Conservation (phyloP, 2,329 filamentous ascomycete genomes). For the Fusarium dlaminii region DNA sequence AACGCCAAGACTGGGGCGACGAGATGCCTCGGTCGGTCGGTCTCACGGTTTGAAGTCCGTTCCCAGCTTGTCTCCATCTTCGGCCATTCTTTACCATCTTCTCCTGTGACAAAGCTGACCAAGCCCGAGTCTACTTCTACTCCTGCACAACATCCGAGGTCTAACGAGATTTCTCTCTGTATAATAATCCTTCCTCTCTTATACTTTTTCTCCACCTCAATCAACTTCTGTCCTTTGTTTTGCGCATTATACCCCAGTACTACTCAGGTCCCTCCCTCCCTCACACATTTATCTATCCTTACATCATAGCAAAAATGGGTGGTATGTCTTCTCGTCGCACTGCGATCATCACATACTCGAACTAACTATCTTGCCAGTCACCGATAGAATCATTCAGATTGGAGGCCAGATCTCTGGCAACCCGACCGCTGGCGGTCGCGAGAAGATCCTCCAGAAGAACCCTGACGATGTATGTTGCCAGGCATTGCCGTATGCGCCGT, state of each 20-base stretch:
- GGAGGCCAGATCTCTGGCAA: slow-evolving; percentile 71
- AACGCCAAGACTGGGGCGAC: slow-evolving; percentile 36
- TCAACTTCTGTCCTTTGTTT: slow-evolving; percentile 2
- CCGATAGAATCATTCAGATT: slow-evolving; percentile 68
- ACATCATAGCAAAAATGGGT: slow-evolving; percentile 47
- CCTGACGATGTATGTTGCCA: slow-evolving; percentile 68
- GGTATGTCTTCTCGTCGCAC: slow-evolving; percentile 43
- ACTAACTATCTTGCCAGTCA: slow-evolving; percentile 52
- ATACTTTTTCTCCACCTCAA: slow-evolving; percentile 3
- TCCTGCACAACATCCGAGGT: slow-evolving; percentile 43
- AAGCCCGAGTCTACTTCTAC: slow-evolving; percentile 33
- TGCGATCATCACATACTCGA: background rate
- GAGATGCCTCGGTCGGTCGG: slow-evolving; percentile 46
- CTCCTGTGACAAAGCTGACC: slow-evolving; percentile 26
- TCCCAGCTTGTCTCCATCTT: slow-evolving; percentile 1
- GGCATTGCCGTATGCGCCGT: background rate
- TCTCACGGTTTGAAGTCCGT: slow-evolving; percentile 40
- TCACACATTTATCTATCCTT: background rate
- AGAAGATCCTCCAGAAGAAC: slow-evolving; percentile 71
- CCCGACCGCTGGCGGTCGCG: slow-evolving; percentile 61
- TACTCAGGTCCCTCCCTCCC: slow-evolving; percentile 1
- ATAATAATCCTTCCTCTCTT: slow-evolving; percentile 22
- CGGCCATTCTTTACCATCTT: slow-evolving; percentile 11
- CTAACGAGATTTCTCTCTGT: slow-evolving; percentile 30
- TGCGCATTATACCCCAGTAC: slow-evolving; percentile 18